phyloP scores from a whole-genome alignment of 371 early-diverging fungal genomes.

The Actinomortierella wolfii region DNA sequence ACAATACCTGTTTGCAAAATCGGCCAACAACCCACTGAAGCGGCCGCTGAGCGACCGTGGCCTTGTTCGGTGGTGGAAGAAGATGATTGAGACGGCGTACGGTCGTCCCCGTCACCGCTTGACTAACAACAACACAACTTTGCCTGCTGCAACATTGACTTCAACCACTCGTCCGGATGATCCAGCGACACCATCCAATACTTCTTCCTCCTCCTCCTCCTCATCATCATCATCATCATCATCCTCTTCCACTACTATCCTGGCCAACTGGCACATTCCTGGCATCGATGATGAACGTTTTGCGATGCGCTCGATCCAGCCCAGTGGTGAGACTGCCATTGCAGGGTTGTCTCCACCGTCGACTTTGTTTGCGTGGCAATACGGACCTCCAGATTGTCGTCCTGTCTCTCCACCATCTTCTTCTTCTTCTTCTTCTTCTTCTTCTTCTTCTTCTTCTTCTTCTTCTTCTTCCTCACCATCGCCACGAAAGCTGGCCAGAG shows the following conservation, averaged over 20 bases:
- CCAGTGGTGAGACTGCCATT: no score
- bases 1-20: slow-evolving; percentile 81
- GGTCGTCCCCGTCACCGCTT: neutral
- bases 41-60: slow-evolving; percentile 60
- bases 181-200: neutral
- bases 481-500: slow-evolving; percentile 46
- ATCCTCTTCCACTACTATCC: slow-evolving; percentile 4
- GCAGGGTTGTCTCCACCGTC: no score
- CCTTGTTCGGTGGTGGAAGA: slow-evolving; percentile 84
- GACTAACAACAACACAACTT: neutral
- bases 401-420: no score
- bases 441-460: neutral
- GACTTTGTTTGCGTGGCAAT: no score
- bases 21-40: slow-evolving; percentile 66
- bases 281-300: slow-evolving; percentile 55
- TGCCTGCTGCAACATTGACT: no score
- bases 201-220: neutral
- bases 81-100: slow-evolving; percentile 26
- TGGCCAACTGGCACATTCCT: slow-evolving; percentile 67
- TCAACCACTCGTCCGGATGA: slow-evolving; percentile 4
- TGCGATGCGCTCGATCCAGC: slow-evolving; percentile 47
- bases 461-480: slow-evolving; percentile 40
- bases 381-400: no score
- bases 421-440: neutral
- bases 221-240: neutral